phyloP scores from a whole-genome alignment of 2,329 filamentous ascomycete genomes.

The Chrysosphaeria jannelii region DNA sequence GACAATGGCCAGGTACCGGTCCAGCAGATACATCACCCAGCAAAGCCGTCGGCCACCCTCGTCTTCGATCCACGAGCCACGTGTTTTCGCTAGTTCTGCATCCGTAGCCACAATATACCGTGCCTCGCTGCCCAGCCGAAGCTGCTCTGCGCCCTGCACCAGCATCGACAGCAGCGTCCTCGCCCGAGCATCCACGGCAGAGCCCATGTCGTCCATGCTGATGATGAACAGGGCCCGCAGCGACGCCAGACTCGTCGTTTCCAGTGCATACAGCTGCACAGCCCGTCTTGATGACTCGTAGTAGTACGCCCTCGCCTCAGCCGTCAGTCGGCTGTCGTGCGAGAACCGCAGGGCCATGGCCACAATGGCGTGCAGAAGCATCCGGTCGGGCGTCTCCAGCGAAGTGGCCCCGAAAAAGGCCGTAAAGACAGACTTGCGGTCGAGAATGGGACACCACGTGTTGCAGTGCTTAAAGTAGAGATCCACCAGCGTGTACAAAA shows the following conservation, averaged over 20 bases:
- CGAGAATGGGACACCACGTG: conserved; percentile 66
- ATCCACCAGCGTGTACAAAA: conserved; percentile 42
- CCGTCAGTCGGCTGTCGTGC: conserved; percentile 40
- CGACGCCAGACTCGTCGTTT: conserved; percentile 67
- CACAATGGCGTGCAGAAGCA: conserved; percentile 64
- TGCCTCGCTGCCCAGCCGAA: conserved; percentile 56
- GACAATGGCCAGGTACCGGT: too few species aligned
- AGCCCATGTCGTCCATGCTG: conserved; percentile 56
- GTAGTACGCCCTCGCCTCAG: conserved; percentile 41
- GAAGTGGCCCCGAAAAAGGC: conserved; percentile 49
- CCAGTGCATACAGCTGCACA: conserved; percentile 61
- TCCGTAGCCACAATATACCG: conserved; percentile 23
- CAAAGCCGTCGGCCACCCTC: conserved; percentile 61
- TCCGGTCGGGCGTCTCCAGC: conserved; percentile 51
- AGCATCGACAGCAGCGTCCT: conserved; percentile 82
- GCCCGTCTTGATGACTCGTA: conserved; percentile 59
- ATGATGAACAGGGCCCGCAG: conserved; percentile 68
- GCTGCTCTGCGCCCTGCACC: conserved; percentile 59
- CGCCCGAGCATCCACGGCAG: conserved; percentile 63
- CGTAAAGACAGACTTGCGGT: conserved; percentile 54
- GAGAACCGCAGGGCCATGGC: conserved; percentile 68
- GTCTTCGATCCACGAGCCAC: conserved; percentile 59
- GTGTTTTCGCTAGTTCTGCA: background rate
- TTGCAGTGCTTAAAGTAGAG: conserved; percentile 58
- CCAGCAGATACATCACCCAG: conserved; percentile 81